Evolutionary conservation across 1,284 basidiomycete species (phyloP).

Genomic region (Ganoderma boninense): DNA sequence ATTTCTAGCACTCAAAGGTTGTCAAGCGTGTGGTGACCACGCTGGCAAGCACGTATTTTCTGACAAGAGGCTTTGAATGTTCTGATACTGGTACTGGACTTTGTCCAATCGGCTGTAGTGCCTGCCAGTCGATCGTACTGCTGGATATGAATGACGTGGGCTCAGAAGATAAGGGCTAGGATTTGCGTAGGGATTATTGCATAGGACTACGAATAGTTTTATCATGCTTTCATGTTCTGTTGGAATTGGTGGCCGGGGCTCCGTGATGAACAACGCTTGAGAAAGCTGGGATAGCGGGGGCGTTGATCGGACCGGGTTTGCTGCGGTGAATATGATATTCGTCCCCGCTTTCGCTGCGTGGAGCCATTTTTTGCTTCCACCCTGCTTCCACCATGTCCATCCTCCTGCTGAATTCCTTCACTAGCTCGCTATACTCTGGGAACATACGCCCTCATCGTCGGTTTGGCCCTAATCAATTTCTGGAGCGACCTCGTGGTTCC

Average conservation of each 20-base stretch:
- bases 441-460: not conserved
- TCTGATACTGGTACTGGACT: not conserved
- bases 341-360: not conserved
- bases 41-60: no score
- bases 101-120: not conserved
- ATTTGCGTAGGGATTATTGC: no score
- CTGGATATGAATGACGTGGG: not conserved
- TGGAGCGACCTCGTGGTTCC: not conserved
- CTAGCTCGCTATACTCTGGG: not conserved
- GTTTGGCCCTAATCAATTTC: not conserved
- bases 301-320: slow-evolving; percentile 1
- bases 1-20: not conserved
- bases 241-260: not conserved
- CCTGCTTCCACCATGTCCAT: not conserved
- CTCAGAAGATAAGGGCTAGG: not conserved
- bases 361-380: not conserved
- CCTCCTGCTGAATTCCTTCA: not conserved
- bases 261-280: not conserved
- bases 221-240: not conserved
- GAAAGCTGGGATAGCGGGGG: not conserved
- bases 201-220: not conserved
- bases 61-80: not conserved
- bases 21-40: no score
- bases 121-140: not conserved
- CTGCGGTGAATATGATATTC: slow-evolving; percentile 1